Base-by-base conservation (phyloP, 208 protist species). In the Kentomonas sorsogonicus region DNA sequence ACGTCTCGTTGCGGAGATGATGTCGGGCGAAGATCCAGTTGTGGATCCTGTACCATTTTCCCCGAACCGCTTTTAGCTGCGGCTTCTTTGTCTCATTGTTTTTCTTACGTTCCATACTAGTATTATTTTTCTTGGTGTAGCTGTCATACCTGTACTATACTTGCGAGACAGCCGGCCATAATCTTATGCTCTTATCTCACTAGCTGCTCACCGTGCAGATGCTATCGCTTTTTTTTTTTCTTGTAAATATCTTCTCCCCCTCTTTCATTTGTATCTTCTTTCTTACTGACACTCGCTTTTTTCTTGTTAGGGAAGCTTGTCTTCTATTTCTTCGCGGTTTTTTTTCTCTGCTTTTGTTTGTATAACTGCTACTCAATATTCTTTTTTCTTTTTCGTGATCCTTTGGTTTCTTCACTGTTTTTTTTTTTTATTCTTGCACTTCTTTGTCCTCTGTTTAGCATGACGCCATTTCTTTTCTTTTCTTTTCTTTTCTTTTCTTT, bases 1-100 rank as follows among this genome's bases (percentile, higher is more conserved):
- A 0, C 41, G 64, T 15, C 38, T 77, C 11, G 25, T 77, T 16
- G 11, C 54, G 7, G 60, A 77, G n/a, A 54, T 65, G 60, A 64
- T 68, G 46, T 27, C n/a, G 1, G 25, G 60, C 0, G 56, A 77
- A 33, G 71, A 69, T 10, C 56, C 53, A 3, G 34, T 72, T 39
- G 55, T 67, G 3, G 52, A 68, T 48, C 59, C 64, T 0, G 6
- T 16, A 15, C 69, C 62, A 15, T 74, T 74, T 20, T 64, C 45
- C 9, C 45, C 53, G 1, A 39, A 55, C 4, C 58, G 58, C 20
- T 74, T 65, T 23, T 53, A 55, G 22, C 30, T 40, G n/a, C 16
- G 11, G 43, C 7, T 5, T 5, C 9, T 47, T 23, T 43, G 1
- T 56, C 27, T 60, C 7, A 34, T 40, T 23, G 20, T 27, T 15